Evolutionary conservation across 2,329 filamentous ascomycete genomes (phyloP).

Genomic region (Microdochium paspali): DNA sequence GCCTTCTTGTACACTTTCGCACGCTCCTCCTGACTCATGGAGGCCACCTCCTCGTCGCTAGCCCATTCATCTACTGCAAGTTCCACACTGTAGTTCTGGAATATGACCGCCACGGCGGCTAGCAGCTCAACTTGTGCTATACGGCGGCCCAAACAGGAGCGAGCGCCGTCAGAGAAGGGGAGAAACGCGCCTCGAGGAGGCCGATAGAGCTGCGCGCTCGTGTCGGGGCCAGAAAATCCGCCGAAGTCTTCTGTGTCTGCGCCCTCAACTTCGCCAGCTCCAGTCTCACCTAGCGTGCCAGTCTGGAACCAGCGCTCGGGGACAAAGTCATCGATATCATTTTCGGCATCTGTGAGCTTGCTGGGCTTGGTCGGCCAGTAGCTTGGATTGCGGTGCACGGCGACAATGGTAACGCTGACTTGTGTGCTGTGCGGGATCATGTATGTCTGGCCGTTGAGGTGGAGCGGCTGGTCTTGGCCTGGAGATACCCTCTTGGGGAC

Average conservation of each 20-base stretch:
- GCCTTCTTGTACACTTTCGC: conserved; percentile 52
- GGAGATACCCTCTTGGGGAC: conserved; percentile 58
- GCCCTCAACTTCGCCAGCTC: conserved; percentile 20
- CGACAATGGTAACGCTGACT: not conserved
- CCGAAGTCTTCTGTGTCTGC: conserved; percentile 42
- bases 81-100: conserved; percentile 56
- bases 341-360: conserved; percentile 14
- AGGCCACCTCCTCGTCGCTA: conserved; percentile 40
- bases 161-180: conserved; percentile 47
- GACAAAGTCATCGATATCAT: conserved; percentile 46
- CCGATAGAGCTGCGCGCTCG: conserved; percentile 49
- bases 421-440: not conserved
- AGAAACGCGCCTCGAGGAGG: conserved; percentile 45
- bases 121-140: conserved; percentile 51
- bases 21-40: conserved; percentile 36
- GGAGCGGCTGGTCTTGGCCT: conserved; percentile 19
- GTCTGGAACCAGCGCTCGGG: conserved; percentile 49
- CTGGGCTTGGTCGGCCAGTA: conserved; percentile 11
- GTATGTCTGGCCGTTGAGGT: not conserved
- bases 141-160: conserved; percentile 46
- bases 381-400: conserved; percentile 4
- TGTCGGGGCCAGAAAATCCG: conserved; percentile 48
- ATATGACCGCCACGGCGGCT: conserved; percentile 43
- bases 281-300: conserved; percentile 7
- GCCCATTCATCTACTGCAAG: conserved; percentile 55